Percentiles rank a stretch among this genome's conserved stretches.
Evolutionary conservation across 805 yeast genomes (phyloP).

Genomic region (Dipodascus albidus): DNA sequence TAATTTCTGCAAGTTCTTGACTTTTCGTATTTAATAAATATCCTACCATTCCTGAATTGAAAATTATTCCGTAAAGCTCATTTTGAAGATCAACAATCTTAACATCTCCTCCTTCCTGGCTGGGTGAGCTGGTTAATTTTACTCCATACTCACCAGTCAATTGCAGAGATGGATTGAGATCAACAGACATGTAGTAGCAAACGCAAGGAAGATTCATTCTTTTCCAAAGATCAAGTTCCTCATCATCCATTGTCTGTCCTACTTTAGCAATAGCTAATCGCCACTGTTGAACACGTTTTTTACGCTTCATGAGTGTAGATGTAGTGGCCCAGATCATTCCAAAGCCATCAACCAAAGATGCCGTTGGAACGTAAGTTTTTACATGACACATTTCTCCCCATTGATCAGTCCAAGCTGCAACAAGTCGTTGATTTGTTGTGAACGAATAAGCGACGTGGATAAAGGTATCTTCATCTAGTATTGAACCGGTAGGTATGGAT

Average conservation of each 20-base stretch:
- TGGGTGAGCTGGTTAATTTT: constrained; percentile 2
- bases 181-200: constrained; percentile 9
- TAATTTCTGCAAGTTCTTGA: constrained; percentile 14
- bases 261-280: constrained; percentile 25
- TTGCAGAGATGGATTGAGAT: constrained; percentile 10
- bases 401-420: constrained; percentile 85
- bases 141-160: constrained; percentile 6
- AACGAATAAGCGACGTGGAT: constrained; percentile 81
- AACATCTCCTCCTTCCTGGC: constrained; percentile 13
- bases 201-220: constrained; percentile 9
- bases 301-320: constrained; percentile 9
- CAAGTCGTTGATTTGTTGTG: constrained; percentile 74
- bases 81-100: constrained; percentile 22
- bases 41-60: constrained; percentile 13
- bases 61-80: constrained; percentile 20
- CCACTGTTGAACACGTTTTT: constrained; percentile 20
- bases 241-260: constrained; percentile 23
- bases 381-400: constrained; percentile 52
- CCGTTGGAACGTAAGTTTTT: constrained; percentile 34
- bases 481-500: constrained; percentile 18
- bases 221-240: constrained; percentile 24
- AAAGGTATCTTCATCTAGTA: constrained; percentile 57
- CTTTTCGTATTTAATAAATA: constrained; percentile 13
- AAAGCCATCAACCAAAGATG: constrained; percentile 21
- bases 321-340: constrained; percentile 26